Conservation (phyloP, 495 filamentous ascomycete genomes). For the Sordaria brevicollis region DNA sequence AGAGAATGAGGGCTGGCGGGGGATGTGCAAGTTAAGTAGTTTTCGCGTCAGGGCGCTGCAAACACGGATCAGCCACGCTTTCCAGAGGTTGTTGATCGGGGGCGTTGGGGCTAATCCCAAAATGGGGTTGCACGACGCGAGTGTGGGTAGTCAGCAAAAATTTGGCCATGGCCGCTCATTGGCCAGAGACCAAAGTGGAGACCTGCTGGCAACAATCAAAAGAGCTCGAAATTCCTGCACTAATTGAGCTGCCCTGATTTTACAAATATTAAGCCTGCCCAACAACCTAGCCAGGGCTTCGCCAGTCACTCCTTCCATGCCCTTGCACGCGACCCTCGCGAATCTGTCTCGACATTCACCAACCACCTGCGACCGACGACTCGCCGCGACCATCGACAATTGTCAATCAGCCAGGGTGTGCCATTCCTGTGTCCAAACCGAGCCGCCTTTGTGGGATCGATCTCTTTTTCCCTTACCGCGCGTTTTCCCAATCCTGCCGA, state of each 20-base stretch:
- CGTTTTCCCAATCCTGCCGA: not conserved
- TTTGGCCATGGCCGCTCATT: not conserved
- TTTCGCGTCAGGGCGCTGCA: slow-evolving; percentile 38
- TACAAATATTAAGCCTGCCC: slow-evolving; percentile 9
- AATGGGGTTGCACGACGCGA: slow-evolving; percentile 9
- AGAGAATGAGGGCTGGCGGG: slow-evolving; percentile 31
- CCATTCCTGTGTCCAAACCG: not conserved
- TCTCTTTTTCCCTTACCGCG: not conserved
- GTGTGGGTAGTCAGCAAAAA: slow-evolving; percentile 1
- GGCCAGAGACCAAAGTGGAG: not conserved
- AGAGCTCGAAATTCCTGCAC: not conserved
- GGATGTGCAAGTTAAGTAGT: slow-evolving; percentile 42
- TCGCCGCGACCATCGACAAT: not conserved
- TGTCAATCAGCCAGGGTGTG: not conserved
- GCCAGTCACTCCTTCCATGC: not conserved
- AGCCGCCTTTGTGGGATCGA: not conserved
- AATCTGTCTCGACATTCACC: not conserved
- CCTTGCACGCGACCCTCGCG: not conserved
- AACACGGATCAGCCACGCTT: slow-evolving; percentile 33
- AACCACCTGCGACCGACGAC: not conserved
- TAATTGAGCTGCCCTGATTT: slow-evolving; percentile 11
- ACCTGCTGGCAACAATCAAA: not conserved
- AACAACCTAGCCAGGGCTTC: not conserved
- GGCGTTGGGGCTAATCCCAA: slow-evolving; percentile 32
- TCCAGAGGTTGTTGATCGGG: slow-evolving; percentile 20